These are phyloP conservation scores for Ganoderma multipileum DNA, from an alignment of 1,284 basidiomycete genomes.

Conservation along the genomic window DNA sequence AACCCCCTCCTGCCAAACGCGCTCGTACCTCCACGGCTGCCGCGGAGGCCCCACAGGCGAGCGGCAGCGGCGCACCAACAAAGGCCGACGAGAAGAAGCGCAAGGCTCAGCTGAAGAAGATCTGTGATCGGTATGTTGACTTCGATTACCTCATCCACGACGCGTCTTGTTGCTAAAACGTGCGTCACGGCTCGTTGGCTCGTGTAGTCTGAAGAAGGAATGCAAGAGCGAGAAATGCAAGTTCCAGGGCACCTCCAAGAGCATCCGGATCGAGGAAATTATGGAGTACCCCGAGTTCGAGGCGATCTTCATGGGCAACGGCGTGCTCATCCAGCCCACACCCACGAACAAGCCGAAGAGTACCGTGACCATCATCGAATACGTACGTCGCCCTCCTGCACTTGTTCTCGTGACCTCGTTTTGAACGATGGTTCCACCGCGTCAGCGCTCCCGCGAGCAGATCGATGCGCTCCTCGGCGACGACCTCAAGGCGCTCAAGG, in stretches of 20 bases:
- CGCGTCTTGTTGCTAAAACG: neutral
- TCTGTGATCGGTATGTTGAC: conserved; percentile 44
- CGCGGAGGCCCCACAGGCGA: conserved; percentile 20
- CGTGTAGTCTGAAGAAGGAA: conserved; percentile 47
- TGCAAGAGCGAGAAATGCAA: conserved; percentile 47
- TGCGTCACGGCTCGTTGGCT: neutral
- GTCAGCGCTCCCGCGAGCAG: neutral
- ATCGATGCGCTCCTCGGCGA: conserved; percentile 43
- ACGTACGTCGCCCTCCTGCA: conserved; percentile 14
- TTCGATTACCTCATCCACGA: neutral
- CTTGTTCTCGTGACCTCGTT: conserved; percentile 28
- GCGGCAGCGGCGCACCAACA: conserved; percentile 23
- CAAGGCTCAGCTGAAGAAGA: conserved; percentile 47
- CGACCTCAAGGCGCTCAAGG: conserved; percentile 46
- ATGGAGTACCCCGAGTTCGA: conserved; percentile 45
- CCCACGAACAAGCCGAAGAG: conserved; percentile 9
- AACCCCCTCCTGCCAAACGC: conserved; percentile 16
- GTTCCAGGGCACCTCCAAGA: conserved; percentile 43
- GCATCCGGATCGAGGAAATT: conserved; percentile 38
- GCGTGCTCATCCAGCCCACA: conserved; percentile 16
- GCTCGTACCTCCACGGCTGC: conserved; percentile 39
- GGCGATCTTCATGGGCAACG: conserved; percentile 46
- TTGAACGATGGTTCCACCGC: conserved; percentile 27
- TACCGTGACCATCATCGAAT: conserved; percentile 21
- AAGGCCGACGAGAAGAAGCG: conserved; percentile 49